Conservation (phyloP, 2,329 filamentous ascomycete species). For the Aspergillus viridinutans region DNA sequence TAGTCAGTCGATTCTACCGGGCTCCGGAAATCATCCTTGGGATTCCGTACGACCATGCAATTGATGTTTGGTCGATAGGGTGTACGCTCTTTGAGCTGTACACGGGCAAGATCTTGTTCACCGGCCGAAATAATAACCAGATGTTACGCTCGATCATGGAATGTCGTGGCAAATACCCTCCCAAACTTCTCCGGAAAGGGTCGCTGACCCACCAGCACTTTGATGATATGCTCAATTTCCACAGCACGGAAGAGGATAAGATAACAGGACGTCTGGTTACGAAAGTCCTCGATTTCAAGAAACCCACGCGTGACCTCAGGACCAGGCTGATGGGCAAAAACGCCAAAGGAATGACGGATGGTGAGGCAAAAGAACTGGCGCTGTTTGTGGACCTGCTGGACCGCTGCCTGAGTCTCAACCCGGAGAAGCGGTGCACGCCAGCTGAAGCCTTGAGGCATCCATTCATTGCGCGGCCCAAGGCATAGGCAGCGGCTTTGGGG, state of each 20-base stretch:
- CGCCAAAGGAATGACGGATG: conserved; percentile 67
- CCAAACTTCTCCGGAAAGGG: conserved; percentile 81
- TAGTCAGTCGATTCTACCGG: conserved; percentile 95
- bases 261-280: conserved; percentile 71
- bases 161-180: conserved; percentile 84
- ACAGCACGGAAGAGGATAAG: conserved; percentile 81
- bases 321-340: conserved; percentile 69
- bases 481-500: conserved; percentile 1
- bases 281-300: conserved; percentile 48
- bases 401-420: conserved; percentile 81
- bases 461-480: conserved; percentile 62
- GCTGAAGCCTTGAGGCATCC: conserved; percentile 82
- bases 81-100: conserved; percentile 97
- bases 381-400: conserved; percentile 85
- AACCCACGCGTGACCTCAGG: conserved; percentile 77
- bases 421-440: conserved; percentile 85
- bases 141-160: conserved; percentile 98
- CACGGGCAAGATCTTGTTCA: conserved; percentile 95
- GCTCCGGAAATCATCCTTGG: conserved; percentile 96
- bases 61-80: conserved; percentile 97
- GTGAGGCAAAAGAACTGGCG: conserved; percentile 71
- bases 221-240: conserved; percentile 77
- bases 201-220: conserved; percentile 74
- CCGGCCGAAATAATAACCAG: conserved; percentile 92
- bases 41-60: conserved; percentile 89